Evolutionary conservation across 2,329 filamentous ascomycete species (phyloP).

Genomic region (Alternaria angustiovoidea): DNA sequence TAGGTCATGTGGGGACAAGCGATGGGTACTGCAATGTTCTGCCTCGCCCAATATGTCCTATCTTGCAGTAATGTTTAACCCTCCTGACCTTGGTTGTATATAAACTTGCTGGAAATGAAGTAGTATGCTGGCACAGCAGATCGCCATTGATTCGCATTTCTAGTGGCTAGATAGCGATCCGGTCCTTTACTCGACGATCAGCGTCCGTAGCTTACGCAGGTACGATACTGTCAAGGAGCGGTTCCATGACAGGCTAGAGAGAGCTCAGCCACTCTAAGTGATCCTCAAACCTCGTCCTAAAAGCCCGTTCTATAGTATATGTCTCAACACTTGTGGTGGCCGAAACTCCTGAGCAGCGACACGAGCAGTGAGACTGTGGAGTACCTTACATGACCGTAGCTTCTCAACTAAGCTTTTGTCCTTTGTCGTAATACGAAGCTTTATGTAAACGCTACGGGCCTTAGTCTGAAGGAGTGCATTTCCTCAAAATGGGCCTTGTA

Average conservation of each 20-base stretch:
- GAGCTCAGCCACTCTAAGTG: neutral
- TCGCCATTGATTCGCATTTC: conserved; percentile 1
- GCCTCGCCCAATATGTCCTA: neutral
- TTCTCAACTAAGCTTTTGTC: neutral
- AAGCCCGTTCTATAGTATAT: neutral
- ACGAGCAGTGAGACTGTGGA: neutral
- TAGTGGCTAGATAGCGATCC: neutral
- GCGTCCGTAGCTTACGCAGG: conserved; percentile 12
- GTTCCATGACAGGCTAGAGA: conserved; percentile 1
- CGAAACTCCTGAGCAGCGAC: neutral
- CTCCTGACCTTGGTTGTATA: neutral
- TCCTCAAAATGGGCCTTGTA: neutral
- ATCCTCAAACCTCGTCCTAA: neutral
- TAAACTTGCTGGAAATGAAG: neutral
- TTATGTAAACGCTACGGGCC: neutral
- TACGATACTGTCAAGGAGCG: neutral
- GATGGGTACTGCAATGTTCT: neutral
- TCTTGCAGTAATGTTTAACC: neutral
- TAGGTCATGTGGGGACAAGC: neutral
- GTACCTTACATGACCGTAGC: neutral
- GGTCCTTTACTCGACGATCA: neutral
- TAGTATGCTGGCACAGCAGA: neutral
- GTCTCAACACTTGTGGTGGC: neutral
- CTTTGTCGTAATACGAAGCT: neutral
- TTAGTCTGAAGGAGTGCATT: neutral